Percentiles rank a stretch among this genome's conserved stretches.
phyloP scores from a whole-genome alignment of 305 asterid species.

The Ilex paraguariensis region DNA sequence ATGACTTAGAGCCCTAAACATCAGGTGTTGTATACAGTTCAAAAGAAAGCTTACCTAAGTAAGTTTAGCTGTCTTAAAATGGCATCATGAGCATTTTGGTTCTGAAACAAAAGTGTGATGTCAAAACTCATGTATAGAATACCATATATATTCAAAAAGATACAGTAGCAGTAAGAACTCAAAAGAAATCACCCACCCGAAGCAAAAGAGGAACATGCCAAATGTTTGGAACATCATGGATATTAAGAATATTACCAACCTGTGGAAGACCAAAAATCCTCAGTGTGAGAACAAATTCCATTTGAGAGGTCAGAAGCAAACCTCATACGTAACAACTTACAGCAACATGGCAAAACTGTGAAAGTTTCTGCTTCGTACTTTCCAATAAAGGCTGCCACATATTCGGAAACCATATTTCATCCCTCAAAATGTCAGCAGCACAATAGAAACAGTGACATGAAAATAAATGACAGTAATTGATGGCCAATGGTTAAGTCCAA shows the following conservation, averaged over 20 bases:
- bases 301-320: background rate
- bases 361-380: constrained; percentile 69
- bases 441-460: background rate
- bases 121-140: constrained; percentile 14
- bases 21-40: background rate
- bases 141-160: background rate
- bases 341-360: constrained; percentile 91
- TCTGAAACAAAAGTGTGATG: constrained; percentile 42
- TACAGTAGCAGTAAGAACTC: constrained; percentile 5
- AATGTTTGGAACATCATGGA: constrained; percentile 89
- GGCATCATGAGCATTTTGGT: constrained; percentile 83
- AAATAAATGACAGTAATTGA: constrained; percentile 1
- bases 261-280: constrained; percentile 8
- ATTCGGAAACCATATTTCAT: constrained; percentile 4
- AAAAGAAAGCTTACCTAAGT: constrained; percentile 33
- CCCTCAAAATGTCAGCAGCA: background rate
- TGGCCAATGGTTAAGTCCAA: background rate
- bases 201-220: constrained; percentile 90
- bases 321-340: constrained; percentile 38
- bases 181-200: constrained; percentile 47
- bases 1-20: too few relatives aligned
- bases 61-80: constrained; percentile 66
- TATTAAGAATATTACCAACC: constrained; percentile 73
- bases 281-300: constrained; percentile 1
- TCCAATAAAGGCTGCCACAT: constrained; percentile 77